These are phyloP conservation scores for Exophiala aquamarina DNA, from an alignment of 2,329 filamentous ascomycete species.

Conservation along the genomic window DNA sequence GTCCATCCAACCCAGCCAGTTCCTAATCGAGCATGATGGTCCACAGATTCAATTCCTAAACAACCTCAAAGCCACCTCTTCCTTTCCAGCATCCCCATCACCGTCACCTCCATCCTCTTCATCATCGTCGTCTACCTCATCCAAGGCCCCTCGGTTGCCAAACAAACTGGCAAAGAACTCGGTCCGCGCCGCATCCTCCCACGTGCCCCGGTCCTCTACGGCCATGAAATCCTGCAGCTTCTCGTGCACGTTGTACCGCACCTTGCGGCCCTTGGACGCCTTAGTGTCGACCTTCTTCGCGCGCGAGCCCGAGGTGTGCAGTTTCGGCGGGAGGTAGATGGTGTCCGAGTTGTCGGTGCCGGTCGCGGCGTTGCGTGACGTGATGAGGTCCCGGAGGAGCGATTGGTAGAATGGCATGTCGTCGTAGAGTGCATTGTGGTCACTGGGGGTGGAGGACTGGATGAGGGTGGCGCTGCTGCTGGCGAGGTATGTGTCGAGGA, in stretches of 20 bases:
- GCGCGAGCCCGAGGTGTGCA: constrained; percentile 44
- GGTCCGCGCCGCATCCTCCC: constrained; percentile 79
- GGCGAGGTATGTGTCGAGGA: constrained; percentile 46
- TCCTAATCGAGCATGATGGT: no score
- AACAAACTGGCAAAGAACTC: constrained; percentile 73
- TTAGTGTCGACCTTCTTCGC: constrained; percentile 87
- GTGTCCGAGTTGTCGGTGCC: constrained; percentile 44
- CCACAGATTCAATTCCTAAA: constrained; percentile 29
- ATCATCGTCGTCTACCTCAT: constrained; percentile 56
- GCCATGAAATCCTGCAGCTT: constrained; percentile 99
- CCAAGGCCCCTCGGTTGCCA: constrained; percentile 66
- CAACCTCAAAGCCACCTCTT: constrained; percentile 36
- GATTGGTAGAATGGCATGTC: constrained; percentile 94
- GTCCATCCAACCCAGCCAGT: no score
- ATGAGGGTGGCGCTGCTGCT: constrained; percentile 37
- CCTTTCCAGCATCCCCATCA: constrained; percentile 27
- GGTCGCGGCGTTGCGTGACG: constrained; percentile 63
- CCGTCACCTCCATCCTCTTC: constrained; percentile 50
- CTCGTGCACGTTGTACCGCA: constrained; percentile 93
- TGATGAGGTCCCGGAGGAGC: constrained; percentile 87
- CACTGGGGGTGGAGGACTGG: no score
- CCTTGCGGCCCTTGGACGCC: constrained; percentile 90
- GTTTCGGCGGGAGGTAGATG: constrained; percentile 36
- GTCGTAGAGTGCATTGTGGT: no score
- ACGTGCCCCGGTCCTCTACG: constrained; percentile 68